Base-by-base conservation (phyloP, 2,329 filamentous ascomycete genomes). In the Bretziella fagacearum region DNA sequence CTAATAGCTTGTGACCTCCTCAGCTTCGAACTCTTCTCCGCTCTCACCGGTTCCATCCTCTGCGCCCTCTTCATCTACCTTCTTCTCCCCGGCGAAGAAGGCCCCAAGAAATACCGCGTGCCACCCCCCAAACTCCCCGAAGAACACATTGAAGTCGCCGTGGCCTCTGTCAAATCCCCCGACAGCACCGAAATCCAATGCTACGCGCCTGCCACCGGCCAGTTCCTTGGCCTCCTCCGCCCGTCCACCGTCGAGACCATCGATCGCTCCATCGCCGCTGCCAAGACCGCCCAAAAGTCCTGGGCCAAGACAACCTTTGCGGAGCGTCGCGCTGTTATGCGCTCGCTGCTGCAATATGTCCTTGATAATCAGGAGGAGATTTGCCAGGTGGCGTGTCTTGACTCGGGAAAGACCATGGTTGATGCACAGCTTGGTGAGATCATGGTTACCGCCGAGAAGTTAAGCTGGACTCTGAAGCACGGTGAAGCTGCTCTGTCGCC, bases 351-450 rank as follows among this genome's bases (percentile, higher is more conserved):
- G 55, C 80, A 79, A 62, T 79, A 87, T 55, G 71, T 98, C 7
- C 72, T 98, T 50, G 82, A 93, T 53, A 81, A 96, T 59, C 86
- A 95, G 60, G 81, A 89, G 54, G 71, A 80, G 22, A 93, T 98
- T 55, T 87, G 85, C 56, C 73, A 76, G 13, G 76, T 85, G 25
- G 89, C 87, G 43, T 93, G 84, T 57, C 70, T 94, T 29, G 91
- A 98, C 63, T 93, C 84, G 35, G 91, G 91, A 53, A 98, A 98
- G 70, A 95, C 93, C 2, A 83, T 89, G 68, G 78, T 96, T 32
- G 91, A 98, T 63, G 91, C 89, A 1, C 79, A 83, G 55, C 78
- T 98, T 48, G 91, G 91, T 45, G 91, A 98, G 69, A 87, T 96
- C 53, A 70, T 98, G 47, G 86, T 95, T 35, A 95, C 91, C 5